Conservation (phyloP, 345 rosid species). For the Ricinus communis region DNA sequence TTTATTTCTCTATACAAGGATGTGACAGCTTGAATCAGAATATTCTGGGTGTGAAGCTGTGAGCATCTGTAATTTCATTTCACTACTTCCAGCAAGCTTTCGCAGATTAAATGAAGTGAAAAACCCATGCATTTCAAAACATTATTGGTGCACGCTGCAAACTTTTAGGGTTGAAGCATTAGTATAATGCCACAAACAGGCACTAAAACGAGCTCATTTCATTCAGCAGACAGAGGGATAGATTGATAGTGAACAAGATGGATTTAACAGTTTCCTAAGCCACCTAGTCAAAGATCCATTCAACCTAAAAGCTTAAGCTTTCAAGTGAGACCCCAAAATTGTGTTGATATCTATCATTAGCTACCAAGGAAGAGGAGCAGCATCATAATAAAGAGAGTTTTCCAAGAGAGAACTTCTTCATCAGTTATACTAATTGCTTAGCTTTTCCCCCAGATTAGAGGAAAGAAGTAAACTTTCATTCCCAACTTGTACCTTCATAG, state of each 20-base stretch:
- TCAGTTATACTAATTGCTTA: too few species aligned
- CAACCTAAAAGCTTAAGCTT: too few species aligned
- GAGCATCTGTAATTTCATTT: neutral
- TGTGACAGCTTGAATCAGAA: neutral
- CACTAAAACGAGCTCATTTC: neutral
- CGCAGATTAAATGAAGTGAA: neutral
- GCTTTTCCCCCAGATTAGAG: too few species aligned
- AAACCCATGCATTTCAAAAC: neutral
- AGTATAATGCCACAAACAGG: too few species aligned
- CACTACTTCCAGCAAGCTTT: constrained; percentile 4
- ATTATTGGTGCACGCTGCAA: too few species aligned
- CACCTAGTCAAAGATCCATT: too few species aligned
- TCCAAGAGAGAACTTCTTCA: too few species aligned
- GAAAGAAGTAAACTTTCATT: too few species aligned
- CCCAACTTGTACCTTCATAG: too few species aligned
- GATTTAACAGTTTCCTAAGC: neutral
- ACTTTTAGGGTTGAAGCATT: too few species aligned
- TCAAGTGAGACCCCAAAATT: neutral
- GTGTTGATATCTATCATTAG: neutral
- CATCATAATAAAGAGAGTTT: neutral
- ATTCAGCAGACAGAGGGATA: neutral
- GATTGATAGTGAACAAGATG: neutral
- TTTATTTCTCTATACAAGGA: neutral
- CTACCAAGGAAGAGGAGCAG: neutral
- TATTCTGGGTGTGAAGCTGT: neutral